A percentile compares a stretch with the other conserved stretches of the same genome.
phyloP scores from a whole-genome alignment of 78 protist genomes.

The Bodo saltans region DNA sequence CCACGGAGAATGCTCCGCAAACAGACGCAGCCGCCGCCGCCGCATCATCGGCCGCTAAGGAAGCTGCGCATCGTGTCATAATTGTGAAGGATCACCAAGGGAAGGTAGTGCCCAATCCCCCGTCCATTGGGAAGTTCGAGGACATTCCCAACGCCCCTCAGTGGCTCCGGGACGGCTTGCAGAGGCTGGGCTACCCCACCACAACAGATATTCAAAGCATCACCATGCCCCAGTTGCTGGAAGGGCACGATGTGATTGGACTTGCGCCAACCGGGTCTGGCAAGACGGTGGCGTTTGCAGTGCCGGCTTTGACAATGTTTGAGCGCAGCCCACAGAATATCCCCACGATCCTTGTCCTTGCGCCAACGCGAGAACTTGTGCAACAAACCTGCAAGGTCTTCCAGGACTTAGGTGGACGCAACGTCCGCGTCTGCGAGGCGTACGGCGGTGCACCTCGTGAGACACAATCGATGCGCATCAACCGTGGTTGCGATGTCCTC shows the following conservation, averaged over 20 bases:
- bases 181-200: neutral
- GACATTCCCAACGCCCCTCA: neutral
- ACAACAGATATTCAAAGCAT: conserved; percentile 35
- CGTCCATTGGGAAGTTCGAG: no score
- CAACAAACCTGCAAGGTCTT: conserved; percentile 77
- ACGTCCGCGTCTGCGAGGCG: conserved; percentile 47
- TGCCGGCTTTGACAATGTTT: neutral
- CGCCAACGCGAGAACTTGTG: conserved; percentile 98
- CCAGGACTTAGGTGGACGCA: conserved; percentile 7
- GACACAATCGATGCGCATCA: conserved; percentile 58
- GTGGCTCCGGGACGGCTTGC: conserved; percentile 14
- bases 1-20: no score
- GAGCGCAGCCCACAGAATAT: conserved; percentile 42
- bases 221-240: conserved; percentile 13
- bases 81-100: no score
- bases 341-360: conserved; percentile 86
- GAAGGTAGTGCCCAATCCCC: no score
- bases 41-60: no score
- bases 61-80: no score
- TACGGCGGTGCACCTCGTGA: conserved; percentile 92
- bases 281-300: conserved; percentile 16
- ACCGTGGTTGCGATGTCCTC: conserved; percentile 66
- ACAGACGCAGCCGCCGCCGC: no score
- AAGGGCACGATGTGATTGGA: conserved; percentile 7
- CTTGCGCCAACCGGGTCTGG: conserved; percentile 33